Conservation (phyloP, 495 filamentous ascomycete species). For the Lindgomyces ingoldianus region DNA sequence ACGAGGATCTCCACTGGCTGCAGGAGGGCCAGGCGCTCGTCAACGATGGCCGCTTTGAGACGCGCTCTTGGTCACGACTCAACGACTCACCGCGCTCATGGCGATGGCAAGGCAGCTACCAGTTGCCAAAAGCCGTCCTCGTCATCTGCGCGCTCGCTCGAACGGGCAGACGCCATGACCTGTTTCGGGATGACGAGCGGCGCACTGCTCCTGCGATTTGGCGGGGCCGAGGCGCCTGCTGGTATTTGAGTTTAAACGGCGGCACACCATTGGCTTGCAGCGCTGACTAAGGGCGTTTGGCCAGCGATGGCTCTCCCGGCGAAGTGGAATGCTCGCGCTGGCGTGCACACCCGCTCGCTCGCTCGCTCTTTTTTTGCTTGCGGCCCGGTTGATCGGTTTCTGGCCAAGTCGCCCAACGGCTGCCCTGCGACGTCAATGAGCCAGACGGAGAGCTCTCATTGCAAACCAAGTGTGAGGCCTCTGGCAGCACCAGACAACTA, state of each 20-base stretch:
- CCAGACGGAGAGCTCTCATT: no score
- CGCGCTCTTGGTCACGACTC: no score
- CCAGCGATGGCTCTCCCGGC: conserved; percentile 19
- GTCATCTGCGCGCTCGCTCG: background rate
- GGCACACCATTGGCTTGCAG: background rate
- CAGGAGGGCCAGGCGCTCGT: background rate
- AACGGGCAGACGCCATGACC: conserved; percentile 10
- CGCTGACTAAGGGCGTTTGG: conserved; percentile 22
- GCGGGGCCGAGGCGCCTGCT: background rate
- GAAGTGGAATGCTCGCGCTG: conserved; percentile 7
- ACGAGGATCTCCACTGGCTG: background rate
- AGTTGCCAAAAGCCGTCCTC: background rate
- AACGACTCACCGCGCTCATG: no score
- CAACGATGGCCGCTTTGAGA: background rate
- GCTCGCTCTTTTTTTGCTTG: conserved; percentile 5
- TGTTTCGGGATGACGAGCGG: background rate
- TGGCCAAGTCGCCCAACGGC: conserved; percentile 14
- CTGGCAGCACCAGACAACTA: no score
- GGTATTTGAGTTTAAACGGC: background rate
- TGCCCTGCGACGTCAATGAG: background rate
- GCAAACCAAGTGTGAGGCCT: no score
- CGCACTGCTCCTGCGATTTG: background rate
- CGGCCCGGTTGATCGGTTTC: conserved; percentile 28
- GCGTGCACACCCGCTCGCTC: conserved; percentile 20
- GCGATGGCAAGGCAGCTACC: no score